phyloP scores from a whole-genome alignment of 192 early-diverging fungal genomes.

The Coemansia sp. region DNA sequence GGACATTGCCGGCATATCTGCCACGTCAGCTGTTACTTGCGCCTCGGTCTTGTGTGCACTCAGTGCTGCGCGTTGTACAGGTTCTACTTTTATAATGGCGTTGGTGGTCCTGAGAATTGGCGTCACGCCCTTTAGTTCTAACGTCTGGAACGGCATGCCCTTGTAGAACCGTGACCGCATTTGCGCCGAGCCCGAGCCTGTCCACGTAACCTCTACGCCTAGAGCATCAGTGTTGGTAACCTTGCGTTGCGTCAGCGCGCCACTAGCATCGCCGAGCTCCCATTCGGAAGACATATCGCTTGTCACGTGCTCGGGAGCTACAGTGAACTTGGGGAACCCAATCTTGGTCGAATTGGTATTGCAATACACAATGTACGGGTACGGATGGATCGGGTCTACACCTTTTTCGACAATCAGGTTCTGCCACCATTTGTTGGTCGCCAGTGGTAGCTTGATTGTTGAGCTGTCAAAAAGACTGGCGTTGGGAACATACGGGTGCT shows the following conservation, averaged over 20 bases:
- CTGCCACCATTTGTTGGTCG: constrained; percentile 54
- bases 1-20: constrained; percentile 31
- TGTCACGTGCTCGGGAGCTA: constrained; percentile 8
- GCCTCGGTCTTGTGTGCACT: background rate
- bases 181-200: constrained; percentile 1
- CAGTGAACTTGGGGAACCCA: constrained; percentile 35
- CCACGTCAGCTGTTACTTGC: constrained; percentile 4
- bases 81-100: constrained; percentile 33
- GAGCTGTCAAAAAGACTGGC: constrained; percentile 23
- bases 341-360: constrained; percentile 20
- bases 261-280: constrained; percentile 21
- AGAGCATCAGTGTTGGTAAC: constrained; percentile 40
- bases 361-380: constrained; percentile 50
- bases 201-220: constrained; percentile 49
- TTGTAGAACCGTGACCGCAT: constrained; percentile 55
- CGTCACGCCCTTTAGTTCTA: constrained; percentile 28
- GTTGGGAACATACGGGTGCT: constrained; percentile 31
- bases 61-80: constrained; percentile 26
- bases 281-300: constrained; percentile 31
- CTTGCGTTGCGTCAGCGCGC: constrained; percentile 27
- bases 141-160: constrained; percentile 55
- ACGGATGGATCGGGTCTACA: constrained; percentile 41
- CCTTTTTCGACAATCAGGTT: constrained; percentile 50
- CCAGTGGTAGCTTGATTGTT: constrained; percentile 18
- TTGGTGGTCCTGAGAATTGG: constrained; percentile 44